Evolutionary conservation across 2,329 filamentous ascomycete genomes (phyloP).

Genomic region (Paraphaeosphaeria sporulosa): DNA sequence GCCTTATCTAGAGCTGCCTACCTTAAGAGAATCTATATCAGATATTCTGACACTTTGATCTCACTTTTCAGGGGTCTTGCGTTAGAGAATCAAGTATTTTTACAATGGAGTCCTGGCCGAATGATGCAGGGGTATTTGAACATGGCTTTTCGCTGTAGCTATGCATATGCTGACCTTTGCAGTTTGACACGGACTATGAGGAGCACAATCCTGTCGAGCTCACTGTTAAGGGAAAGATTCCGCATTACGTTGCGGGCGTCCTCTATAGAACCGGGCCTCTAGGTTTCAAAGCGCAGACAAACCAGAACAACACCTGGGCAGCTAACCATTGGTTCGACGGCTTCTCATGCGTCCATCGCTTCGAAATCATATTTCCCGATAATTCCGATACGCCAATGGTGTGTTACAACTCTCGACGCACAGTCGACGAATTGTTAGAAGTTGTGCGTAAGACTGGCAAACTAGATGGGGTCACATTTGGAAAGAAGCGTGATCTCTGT

Average conservation of each 20-base stretch:
- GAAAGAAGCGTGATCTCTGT: constrained; percentile 76
- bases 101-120: constrained; percentile 39
- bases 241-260: constrained; percentile 72
- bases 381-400: constrained; percentile 55
- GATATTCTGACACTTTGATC: neutral
- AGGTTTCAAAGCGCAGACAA: constrained; percentile 67
- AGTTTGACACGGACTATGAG: constrained; percentile 75
- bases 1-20: neutral
- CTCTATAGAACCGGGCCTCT: constrained; percentile 80
- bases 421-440: constrained; percentile 69
- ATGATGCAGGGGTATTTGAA: constrained; percentile 29
- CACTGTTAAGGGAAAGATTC: constrained; percentile 70
- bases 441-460: constrained; percentile 67
- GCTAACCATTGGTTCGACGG: constrained; percentile 85
- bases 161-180: constrained; percentile 10
- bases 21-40: neutral
- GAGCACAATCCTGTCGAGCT: constrained; percentile 71
- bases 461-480: constrained; percentile 69
- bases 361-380: constrained; percentile 66
- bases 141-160: neutral
- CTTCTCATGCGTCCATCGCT: constrained; percentile 74
- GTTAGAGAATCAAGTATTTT: neutral
- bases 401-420: constrained; percentile 74
- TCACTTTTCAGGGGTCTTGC: neutral
- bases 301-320: constrained; percentile 64